Base-by-base conservation (phyloP, 352 stramenopile genomes). In the Phytophthora pinifolia region DNA sequence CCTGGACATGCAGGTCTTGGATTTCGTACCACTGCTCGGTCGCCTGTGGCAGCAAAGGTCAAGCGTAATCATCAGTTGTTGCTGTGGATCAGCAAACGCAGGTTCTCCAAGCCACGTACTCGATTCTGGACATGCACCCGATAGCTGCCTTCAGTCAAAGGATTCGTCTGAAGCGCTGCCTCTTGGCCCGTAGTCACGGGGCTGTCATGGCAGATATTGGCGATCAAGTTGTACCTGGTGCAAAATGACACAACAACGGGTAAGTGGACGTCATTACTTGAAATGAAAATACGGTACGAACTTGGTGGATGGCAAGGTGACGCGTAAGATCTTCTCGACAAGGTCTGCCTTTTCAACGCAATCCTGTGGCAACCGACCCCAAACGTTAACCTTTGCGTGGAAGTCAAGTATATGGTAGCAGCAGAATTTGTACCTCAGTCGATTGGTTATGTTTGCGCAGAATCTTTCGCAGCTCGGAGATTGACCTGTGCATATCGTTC, bases 1-100 rank as follows among this genome's bases (percentile, higher is more conserved):
- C 92, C 49, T 96, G 85, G 7, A 99, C 96, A 50, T 98, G 89
- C 17, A 99, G 73, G 61, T 99, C 97, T 62, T 99, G 95, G 36
- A 99, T 98, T 60, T 99, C 97, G 67, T 99, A 99, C 97, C 96
- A 99, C 56, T 98, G 93, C 41, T 97, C 89, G 4, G 87, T 96
- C 20, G 86, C 92, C 76, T 96, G 72, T 39, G 25, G 44, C 8
- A 63, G 22, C 39, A 33, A 61, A 42, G 3, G 46, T 17, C 29
- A 34, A 18, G 51, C 9, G 43, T 36, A 39, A 43, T 34, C 3
- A 46, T 63, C 10, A 67, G 45, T 62, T 39, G 17, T 5, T 32
- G 37, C 35, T 56, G 29, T 29, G 15, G 12, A 20, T 34, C 27
- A 32, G 54, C 34, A 7, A 52, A 37, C 15, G 46, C 15, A 20